Evolutionary conservation across 2,329 filamentous ascomycete genomes (phyloP).

Genomic region (Aspergillus pseudoglaucus): DNA sequence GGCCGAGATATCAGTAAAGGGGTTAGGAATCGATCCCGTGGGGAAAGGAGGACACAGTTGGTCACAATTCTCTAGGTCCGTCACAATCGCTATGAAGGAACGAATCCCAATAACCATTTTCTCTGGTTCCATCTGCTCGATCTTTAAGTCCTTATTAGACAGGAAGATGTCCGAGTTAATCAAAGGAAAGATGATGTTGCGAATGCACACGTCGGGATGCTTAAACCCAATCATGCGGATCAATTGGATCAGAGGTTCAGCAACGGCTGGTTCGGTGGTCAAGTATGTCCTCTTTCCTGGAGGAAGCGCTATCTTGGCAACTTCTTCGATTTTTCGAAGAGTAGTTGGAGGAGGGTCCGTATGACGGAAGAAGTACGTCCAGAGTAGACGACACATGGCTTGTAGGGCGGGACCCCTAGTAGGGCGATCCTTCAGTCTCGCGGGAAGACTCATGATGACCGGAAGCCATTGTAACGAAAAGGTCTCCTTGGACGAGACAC

Average conservation of each 20-base stretch:
- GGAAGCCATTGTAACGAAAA: constrained; percentile 85
- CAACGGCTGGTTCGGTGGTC: constrained; percentile 74
- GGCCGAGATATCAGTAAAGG: constrained; percentile 30
- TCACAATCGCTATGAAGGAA: constrained; percentile 87
- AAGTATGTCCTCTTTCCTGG: constrained; percentile 72
- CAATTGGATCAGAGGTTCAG: constrained; percentile 85
- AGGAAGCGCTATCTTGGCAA: constrained; percentile 77
- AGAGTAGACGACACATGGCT: constrained; percentile 81
- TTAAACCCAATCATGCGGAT: constrained; percentile 93
- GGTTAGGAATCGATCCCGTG: constrained; percentile 46
- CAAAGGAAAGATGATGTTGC: constrained; percentile 85
- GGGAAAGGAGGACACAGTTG: constrained; percentile 77
- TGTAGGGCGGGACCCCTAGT: constrained; percentile 76
- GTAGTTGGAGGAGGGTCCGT: constrained; percentile 63
- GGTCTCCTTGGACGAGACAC: constrained; percentile 75
- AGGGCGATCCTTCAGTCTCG: constrained; percentile 75
- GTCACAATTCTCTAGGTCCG: constrained; percentile 81
- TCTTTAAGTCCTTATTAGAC: constrained; percentile 67
- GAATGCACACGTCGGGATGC: constrained; percentile 88
- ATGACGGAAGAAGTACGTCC: constrained; percentile 87
- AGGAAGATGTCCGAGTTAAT: constrained; percentile 88
- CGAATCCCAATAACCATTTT: constrained; percentile 96
- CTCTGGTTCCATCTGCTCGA: constrained; percentile 92
- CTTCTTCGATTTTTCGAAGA: constrained; percentile 78
- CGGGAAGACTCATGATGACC: constrained; percentile 67